Evolutionary conservation across 257 asterid genomes (phyloP).

Genomic region (Nicotiana obtusifolia): DNA sequence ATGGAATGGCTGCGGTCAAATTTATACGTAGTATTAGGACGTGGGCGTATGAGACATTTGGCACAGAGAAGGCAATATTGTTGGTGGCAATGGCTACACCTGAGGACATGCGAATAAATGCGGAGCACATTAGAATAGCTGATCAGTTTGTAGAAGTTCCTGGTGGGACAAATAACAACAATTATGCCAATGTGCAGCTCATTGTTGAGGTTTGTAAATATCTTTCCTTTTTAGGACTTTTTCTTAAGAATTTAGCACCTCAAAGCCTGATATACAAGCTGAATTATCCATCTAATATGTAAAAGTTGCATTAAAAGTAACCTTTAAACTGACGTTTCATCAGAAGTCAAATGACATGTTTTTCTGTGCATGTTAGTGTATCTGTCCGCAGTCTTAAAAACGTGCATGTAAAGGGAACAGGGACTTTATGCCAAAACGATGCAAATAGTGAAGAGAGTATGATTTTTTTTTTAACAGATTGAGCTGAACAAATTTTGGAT

Average conservation of each 20-base stretch:
- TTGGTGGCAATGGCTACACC: constrained; percentile 99
- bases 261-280: background rate
- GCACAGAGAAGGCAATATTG: constrained; percentile 86
- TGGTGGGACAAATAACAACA: constrained; percentile 91
- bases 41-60: constrained; percentile 95
- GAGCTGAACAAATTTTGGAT: background rate
- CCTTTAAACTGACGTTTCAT: background rate
- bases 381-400: no score
- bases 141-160: constrained; percentile 99
- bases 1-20: constrained; percentile 99
- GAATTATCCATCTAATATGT: background rate
- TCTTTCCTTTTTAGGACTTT: background rate
- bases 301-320: background rate
- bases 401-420: no score
- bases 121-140: constrained; percentile 97
- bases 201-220: constrained; percentile 76
- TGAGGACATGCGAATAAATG: constrained; percentile 95
- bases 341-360: background rate
- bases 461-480: background rate
- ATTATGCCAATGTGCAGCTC: constrained; percentile 94
- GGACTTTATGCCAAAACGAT: no score
- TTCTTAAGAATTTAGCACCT: background rate
- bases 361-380: background rate
- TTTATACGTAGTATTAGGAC: constrained; percentile 87
- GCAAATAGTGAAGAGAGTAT: background rate